Conservation (phyloP, 371 early-diverging fungal genomes). For the Racocetra persica region DNA sequence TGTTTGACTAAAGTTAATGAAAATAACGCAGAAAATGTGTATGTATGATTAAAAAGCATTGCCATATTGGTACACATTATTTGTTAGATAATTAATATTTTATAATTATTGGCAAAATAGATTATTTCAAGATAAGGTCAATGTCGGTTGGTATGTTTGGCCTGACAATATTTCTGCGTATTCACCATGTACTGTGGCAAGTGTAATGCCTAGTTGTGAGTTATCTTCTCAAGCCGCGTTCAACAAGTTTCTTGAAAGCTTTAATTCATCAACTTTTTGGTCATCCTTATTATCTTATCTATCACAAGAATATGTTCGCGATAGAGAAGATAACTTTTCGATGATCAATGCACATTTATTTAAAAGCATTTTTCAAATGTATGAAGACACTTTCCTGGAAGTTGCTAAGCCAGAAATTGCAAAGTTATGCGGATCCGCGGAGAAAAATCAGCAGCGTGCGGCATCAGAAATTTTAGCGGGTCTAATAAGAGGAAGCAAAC, state of each 20-base stretch:
- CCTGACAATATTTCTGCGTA: slow-evolving; percentile 67
- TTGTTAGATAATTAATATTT: background rate
- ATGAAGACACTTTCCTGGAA: slow-evolving; percentile 66
- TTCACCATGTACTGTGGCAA: slow-evolving; percentile 50
- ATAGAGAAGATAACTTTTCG: slow-evolving; percentile 70
- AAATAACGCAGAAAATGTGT: slow-evolving; percentile 49
- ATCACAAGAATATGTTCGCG: slow-evolving; percentile 68
- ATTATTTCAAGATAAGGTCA: slow-evolving; percentile 59
- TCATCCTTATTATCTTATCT: slow-evolving; percentile 60
- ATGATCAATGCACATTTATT: slow-evolving; percentile 65
- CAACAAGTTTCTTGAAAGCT: slow-evolving; percentile 57
- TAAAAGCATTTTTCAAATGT: slow-evolving; percentile 71
- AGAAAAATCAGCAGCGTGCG: slow-evolving; percentile 80
- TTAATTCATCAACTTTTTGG: slow-evolving; percentile 66
- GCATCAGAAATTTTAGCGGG: slow-evolving; percentile 83
- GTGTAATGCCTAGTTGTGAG: slow-evolving; percentile 56
- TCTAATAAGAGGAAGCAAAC: slow-evolving; percentile 83
- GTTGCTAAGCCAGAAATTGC: slow-evolving; percentile 60
- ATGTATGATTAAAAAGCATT: slow-evolving; percentile 22
- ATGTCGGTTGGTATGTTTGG: slow-evolving; percentile 83
- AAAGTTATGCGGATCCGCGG: slow-evolving; percentile 60
- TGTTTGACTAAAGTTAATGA: slow-evolving; percentile 49
- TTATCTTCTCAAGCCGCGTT: slow-evolving; percentile 58
- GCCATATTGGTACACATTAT: background rate
- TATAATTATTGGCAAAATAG: slow-evolving; percentile 41